Percentiles rank a stretch among this genome's conserved stretches.
These are phyloP conservation scores for Ligustrum vulgare DNA, from an alignment of 257 asterid species.

Conservation along the genomic window DNA sequence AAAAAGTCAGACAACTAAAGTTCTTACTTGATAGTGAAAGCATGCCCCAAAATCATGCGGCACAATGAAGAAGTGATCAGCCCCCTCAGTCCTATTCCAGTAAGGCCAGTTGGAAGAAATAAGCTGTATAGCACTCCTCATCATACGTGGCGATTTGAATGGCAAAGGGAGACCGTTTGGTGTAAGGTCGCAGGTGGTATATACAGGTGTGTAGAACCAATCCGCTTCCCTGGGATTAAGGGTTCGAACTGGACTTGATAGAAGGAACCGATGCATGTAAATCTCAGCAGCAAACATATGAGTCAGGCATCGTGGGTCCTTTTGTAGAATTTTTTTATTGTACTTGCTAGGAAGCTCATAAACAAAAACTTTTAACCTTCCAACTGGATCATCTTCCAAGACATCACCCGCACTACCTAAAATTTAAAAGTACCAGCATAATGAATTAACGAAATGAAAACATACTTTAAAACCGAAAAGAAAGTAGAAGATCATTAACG, in stretches of 20 bases:
- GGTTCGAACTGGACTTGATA: slow-evolving; percentile 75
- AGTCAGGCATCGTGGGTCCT: slow-evolving; percentile 80
- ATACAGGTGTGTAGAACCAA: slow-evolving; percentile 90
- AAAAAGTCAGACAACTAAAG: neutral
- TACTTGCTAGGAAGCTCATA: slow-evolving; percentile 90
- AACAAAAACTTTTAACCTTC: slow-evolving; percentile 74
- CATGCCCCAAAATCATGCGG: slow-evolving; percentile 95
- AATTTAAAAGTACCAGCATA: slow-evolving; percentile 21
- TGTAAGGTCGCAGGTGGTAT: slow-evolving; percentile 78
- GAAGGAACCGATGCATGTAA: slow-evolving; percentile 77
- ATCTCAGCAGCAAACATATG: slow-evolving; percentile 99
- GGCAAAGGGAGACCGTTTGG: slow-evolving; percentile 91
- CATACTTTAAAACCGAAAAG: neutral
- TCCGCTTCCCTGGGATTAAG: slow-evolving; percentile 94
- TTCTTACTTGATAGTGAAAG: slow-evolving; percentile 80
- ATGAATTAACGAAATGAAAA: neutral
- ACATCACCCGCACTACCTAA: slow-evolving; percentile 97
- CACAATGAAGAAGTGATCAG: slow-evolving; percentile 87
- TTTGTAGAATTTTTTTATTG: slow-evolving; percentile 70
- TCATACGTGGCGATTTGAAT: slow-evolving; percentile 85
- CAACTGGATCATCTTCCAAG: slow-evolving; percentile 81
- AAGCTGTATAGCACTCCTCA: slow-evolving; percentile 90
- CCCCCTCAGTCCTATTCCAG: slow-evolving; percentile 93
- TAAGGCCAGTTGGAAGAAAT: slow-evolving; percentile 88
- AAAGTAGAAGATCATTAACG: neutral